Percentiles rank a stretch among this genome's conserved stretches.
These are phyloP conservation scores for Mycena indigotica DNA, from an alignment of 768 basidiomycete species.

Conservation along the genomic window DNA sequence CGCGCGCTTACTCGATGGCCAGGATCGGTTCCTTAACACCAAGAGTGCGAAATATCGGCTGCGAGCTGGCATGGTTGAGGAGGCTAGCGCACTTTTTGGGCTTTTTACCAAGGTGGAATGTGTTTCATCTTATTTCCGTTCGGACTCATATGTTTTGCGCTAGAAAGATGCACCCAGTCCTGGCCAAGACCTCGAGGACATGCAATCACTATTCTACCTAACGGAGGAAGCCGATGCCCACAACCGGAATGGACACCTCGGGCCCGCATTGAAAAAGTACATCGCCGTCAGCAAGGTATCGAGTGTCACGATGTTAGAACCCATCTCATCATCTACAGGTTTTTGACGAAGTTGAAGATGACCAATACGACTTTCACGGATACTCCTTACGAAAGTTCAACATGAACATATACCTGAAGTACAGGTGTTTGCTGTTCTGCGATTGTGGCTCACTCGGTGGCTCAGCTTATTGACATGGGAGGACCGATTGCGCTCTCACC, in stretches of 20 bases:
- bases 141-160: slow-evolving; percentile 2
- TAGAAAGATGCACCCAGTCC: slow-evolving; percentile 86
- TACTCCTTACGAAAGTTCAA: slow-evolving; percentile 92
- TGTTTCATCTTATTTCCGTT: slow-evolving; percentile 7
- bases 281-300: slow-evolving; percentile 71
- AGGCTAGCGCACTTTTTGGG: slow-evolving; percentile 73
- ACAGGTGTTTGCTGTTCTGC: slow-evolving; percentile 29
- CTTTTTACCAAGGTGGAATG: slow-evolving; percentile 91
- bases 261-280: slow-evolving; percentile 85
- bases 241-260: slow-evolving; percentile 61
- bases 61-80: slow-evolving; percentile 76
- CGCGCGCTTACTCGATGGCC: slow-evolving; percentile 83
- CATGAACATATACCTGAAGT: slow-evolving; percentile 85
- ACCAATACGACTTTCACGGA: slow-evolving; percentile 97
- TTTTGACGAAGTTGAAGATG: slow-evolving; percentile 88
- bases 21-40: slow-evolving; percentile 94
- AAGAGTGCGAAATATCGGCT: slow-evolving; percentile 91
- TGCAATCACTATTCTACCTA: slow-evolving; percentile 92
- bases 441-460: slow-evolving; percentile 10
- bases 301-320: slow-evolving; percentile 5
- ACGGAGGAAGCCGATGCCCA: slow-evolving; percentile 80
- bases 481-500: slow-evolving; percentile 75
- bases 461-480: slow-evolving; percentile 80
- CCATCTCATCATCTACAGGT: slow-evolving; percentile 36
- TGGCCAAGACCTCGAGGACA: slow-evolving; percentile 83